Percentiles rank a stretch among this genome's conserved stretches.
Conservation (phyloP, 495 filamentous ascomycete species). For the Durotheca rogersii region DNA sequence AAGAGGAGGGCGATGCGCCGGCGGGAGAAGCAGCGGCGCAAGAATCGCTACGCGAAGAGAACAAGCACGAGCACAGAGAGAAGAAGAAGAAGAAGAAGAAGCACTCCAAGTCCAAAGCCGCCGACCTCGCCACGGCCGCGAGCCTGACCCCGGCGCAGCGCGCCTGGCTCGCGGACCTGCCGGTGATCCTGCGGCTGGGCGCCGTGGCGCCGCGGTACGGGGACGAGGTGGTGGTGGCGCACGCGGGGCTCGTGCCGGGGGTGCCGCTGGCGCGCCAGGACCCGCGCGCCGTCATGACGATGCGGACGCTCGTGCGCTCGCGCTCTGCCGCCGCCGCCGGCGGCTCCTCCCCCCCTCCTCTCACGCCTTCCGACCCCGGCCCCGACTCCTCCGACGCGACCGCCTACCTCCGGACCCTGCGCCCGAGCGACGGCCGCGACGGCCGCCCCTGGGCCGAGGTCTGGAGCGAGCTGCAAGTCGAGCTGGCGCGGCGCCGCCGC, state of each 20-base stretch:
- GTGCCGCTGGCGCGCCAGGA: constrained; percentile 72
- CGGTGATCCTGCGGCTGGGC: constrained; percentile 73
- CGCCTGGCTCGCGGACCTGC: constrained; percentile 67
- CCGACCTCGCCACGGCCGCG: constrained; percentile 38
- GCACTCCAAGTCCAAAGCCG: constrained; percentile 2
- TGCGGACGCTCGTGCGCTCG: constrained; percentile 66
- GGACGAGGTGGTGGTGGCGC: constrained; percentile 71
- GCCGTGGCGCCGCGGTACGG: constrained; percentile 52
- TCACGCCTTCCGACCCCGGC: not conserved
- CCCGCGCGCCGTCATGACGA: constrained; percentile 82
- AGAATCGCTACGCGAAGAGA: constrained; percentile 3
- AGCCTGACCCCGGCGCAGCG: constrained; percentile 53
- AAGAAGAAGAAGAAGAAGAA: constrained; percentile 11
- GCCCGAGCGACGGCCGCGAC: constrained; percentile 37
- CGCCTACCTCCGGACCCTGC: not conserved
- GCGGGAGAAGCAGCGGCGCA: too few relatives aligned
- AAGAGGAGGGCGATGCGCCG: too few relatives aligned
- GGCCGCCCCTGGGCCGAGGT: constrained; percentile 70
- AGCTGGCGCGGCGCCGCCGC: constrained; percentile 26
- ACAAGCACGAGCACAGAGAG: constrained; percentile 16
- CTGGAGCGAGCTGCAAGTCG: constrained; percentile 44
- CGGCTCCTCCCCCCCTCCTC: not conserved
- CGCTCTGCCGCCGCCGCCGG: not conserved
- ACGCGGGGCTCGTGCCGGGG: constrained; percentile 79
- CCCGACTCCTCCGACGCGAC: too few relatives aligned